Evolutionary conservation across 2,329 filamentous ascomycete species (phyloP).

Genomic region (Ramularia endophylla): DNA sequence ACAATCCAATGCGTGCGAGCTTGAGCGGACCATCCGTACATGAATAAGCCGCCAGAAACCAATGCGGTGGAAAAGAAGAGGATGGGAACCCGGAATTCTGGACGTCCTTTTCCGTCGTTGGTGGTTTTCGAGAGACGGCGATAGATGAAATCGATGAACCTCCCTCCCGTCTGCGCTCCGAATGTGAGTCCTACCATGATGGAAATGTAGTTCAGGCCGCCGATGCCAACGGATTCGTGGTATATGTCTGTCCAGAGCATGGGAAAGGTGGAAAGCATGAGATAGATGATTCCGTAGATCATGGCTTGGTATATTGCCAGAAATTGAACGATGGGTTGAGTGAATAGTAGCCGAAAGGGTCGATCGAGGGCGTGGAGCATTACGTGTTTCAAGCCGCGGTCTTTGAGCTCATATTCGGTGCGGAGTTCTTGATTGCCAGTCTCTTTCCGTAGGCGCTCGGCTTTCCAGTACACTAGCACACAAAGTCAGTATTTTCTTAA

Average conservation of each 20-base stretch:
- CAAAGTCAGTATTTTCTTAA: no score
- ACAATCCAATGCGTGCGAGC: no score
- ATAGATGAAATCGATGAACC: slow-evolving; percentile 27
- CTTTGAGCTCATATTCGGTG: slow-evolving; percentile 13
- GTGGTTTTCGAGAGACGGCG: slow-evolving; percentile 18
- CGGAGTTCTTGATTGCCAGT: slow-evolving; percentile 36
- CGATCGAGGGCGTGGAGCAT: slow-evolving; percentile 17
- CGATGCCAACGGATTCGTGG: slow-evolving; percentile 23
- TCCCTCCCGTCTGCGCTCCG: slow-evolving; percentile 32
- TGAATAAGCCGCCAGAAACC: slow-evolving; percentile 49
- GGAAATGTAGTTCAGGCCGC: slow-evolving; percentile 30
- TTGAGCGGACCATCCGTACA: slow-evolving; percentile 54
- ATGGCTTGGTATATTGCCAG: slow-evolving; percentile 29
- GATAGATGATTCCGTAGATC: slow-evolving; percentile 31
- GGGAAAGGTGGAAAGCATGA: slow-evolving; percentile 27
- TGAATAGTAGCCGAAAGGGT: slow-evolving; percentile 26
- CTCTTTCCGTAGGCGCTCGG: slow-evolving; percentile 34
- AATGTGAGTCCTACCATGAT: slow-evolving; percentile 24
- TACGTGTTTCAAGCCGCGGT: slow-evolving; percentile 7
- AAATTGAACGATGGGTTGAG: slow-evolving; percentile 27
- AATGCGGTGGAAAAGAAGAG: slow-evolving; percentile 49
- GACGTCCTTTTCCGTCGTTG: slow-evolving; percentile 22
- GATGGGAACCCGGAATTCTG: slow-evolving; percentile 41
- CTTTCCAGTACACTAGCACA: no score
- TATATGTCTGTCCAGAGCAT: slow-evolving; percentile 22